Base-by-base conservation (phyloP, 352 stramenopile species). In the Phytopythium chamaehyphon region DNA sequence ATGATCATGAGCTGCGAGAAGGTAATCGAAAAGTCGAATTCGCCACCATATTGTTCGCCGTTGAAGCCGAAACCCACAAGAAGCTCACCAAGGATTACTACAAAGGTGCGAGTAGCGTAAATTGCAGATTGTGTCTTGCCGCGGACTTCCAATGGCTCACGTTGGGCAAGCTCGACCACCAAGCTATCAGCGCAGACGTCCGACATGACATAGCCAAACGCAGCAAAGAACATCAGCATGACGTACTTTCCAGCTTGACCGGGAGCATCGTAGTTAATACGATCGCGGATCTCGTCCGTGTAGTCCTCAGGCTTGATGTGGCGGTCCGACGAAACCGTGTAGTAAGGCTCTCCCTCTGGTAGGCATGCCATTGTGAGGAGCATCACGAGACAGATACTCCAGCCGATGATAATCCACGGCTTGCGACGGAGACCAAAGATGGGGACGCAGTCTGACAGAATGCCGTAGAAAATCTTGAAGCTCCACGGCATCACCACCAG, bases 401-500 rank as follows among this genome's bases (percentile, higher is more conserved):
- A 79, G 3, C 79, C 82, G 40, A 87, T 63, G 0, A 68, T 1
- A 50, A 64, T 68, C 24, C 50, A 68, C n/a, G 60, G 60, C 12
- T 51, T 45, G 36, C 60, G 60, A 39, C 60, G 60, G 37, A 63
- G 63, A 28, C 60, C 60, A 15, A 51, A 64, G 28, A 33, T 5
- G 28, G 28, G 28, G 9, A 33, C 28, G 28, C 28, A 33, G 28
- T 33, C 28, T 9, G 9, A 68, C 7, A 68, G 33, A 15, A 59
- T 56, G 11, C 55, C 59, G 38, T 62, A 66, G 39, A 66, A 64
- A 14, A 83, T 69, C 56, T 90, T 92, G 57, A 88, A 88, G 4
- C 51, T 73, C 77, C 78, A 93, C 3, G 73, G 76, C 12, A 89
- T 53, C 46, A 71, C 67, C 0, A 89, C 58, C 10, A 89, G 42